Evolutionary conservation across 148 eudicot species (phyloP).

Genomic region (Chenopodium berlandieri): DNA sequence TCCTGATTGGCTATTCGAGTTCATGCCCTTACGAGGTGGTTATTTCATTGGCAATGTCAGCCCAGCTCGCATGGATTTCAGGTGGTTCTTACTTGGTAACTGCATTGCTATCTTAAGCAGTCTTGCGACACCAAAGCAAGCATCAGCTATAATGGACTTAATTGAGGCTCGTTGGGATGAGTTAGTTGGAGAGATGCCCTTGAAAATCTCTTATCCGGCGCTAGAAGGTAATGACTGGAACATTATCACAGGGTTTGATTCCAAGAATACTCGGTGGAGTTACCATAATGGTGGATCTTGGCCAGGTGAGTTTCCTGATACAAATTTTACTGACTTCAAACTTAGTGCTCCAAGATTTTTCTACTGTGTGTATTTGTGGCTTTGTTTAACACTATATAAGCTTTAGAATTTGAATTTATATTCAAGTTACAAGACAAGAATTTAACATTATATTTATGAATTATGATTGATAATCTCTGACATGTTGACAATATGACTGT

Average conservation of each 20-base stretch:
- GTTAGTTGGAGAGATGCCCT: conserved; percentile 68
- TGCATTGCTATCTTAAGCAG: conserved; percentile 58
- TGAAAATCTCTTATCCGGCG: conserved; percentile 62
- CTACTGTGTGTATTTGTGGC: too few species aligned
- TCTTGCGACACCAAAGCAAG: conserved; percentile 51
- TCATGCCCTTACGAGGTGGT: conserved; percentile 56
- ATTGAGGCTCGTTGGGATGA: conserved; percentile 67
- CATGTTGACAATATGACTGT: background rate
- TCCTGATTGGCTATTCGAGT: conserved; percentile 59
- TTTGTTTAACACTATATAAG: background rate
- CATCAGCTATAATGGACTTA: conserved; percentile 63
- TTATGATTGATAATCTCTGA: background rate
- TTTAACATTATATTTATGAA: background rate
- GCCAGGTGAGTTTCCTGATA: conserved; percentile 43
- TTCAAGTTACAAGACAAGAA: background rate
- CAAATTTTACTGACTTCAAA: background rate
- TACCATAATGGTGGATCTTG: conserved; percentile 83
- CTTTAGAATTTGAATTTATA: background rate
- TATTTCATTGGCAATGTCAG: conserved; percentile 65
- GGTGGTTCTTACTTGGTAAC: conserved; percentile 61
- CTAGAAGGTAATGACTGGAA: conserved; percentile 61
- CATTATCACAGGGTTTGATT: conserved; percentile 67
- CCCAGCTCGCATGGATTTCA: conserved; percentile 73
- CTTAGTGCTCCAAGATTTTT: background rate
- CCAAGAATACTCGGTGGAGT: conserved; percentile 74